Evolutionary conservation across 2,329 filamentous ascomycete species (phyloP), one percentile per base, ranked within the genome.

Genomic region (Ophiocordyceps sinensis): DNA sequence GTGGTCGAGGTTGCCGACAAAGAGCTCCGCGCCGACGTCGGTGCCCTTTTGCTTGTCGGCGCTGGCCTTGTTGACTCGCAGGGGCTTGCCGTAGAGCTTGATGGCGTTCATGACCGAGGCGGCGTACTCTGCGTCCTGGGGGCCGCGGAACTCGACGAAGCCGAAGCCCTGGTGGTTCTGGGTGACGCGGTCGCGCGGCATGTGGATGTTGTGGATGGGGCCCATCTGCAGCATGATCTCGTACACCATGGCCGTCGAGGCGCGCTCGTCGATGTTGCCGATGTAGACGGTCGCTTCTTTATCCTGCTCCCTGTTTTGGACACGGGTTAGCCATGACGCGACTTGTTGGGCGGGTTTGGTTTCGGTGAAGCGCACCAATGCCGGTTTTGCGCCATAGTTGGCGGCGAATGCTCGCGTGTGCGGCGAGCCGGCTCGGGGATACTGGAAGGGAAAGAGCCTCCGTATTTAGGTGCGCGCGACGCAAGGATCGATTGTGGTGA

Each of bases 201-300:
- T 79, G 66, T 98, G 91, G 48, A 98, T 89, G 64, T 96, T 96
- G 58, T 94, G 85, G 54, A 98, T 93, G 52, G 89, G 88, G 42
- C 91, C 91, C 60, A 88, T 87, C 68, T 98, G 91, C 42, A 95
- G 79, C 87, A 96, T 96, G 54, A 98, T 74, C 70, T 98, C 91
- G 81, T 91, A 95, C 51, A 98, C 79, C 51, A 94, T 75, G 52
- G 82, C 80, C 58, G 94, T 86, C 37, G 82, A 82, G 49, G 91
- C 85, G 61, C 91, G 86, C 70, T 98, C 91, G 67, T 98, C 91
- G 55, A 98, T 86, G 62, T 96, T 96, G 58, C 91, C 91, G 52
- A 96, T 85, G 63, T 98, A 98, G 60, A 96, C 85, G 35, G 91
- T 96, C 52, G 87, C 87, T 65, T 96, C 89, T 64, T 95, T 95